Conservation (phyloP, 257 asterid species). For the Haberlea rhodopensis region DNA sequence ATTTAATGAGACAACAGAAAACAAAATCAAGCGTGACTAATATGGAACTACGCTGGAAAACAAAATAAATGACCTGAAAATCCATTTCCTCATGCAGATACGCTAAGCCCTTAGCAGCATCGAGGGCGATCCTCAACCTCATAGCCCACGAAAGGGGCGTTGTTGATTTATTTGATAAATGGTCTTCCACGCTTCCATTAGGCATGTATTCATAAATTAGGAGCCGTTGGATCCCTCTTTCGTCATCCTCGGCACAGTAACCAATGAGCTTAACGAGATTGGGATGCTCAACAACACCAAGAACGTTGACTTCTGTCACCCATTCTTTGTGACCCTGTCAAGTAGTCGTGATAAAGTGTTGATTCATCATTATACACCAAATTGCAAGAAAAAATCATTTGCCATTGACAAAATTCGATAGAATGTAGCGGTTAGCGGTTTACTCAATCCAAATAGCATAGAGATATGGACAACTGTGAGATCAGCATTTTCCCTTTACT, state of each 20-base stretch:
- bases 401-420: background rate
- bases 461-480: background rate
- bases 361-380: background rate
- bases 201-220: slow-evolving; percentile 88
- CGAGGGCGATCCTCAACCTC: slow-evolving; percentile 87
- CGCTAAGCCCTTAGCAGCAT: slow-evolving; percentile 87
- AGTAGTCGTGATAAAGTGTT: slow-evolving; percentile 6
- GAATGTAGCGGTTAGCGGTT: too few species aligned
- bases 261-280: slow-evolving; percentile 93
- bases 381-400: background rate
- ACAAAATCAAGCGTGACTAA: too few species aligned
- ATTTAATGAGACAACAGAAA: background rate
- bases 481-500: background rate
- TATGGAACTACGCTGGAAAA: background rate
- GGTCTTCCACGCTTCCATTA: slow-evolving; percentile 86
- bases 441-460: background rate
- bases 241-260: slow-evolving; percentile 96
- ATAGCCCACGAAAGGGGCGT: slow-evolving; percentile 77
- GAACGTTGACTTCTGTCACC: slow-evolving; percentile 98
- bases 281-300: slow-evolving; percentile 85
- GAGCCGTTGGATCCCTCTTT: slow-evolving; percentile 96
- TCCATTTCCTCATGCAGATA: slow-evolving; percentile 96
- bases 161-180: slow-evolving; percentile 54
- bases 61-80: slow-evolving; percentile 64
- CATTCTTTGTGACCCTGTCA: slow-evolving; percentile 96